Conservation (phyloP, 2,329 filamentous ascomycete species). For the Akanthomyces lecanii region DNA sequence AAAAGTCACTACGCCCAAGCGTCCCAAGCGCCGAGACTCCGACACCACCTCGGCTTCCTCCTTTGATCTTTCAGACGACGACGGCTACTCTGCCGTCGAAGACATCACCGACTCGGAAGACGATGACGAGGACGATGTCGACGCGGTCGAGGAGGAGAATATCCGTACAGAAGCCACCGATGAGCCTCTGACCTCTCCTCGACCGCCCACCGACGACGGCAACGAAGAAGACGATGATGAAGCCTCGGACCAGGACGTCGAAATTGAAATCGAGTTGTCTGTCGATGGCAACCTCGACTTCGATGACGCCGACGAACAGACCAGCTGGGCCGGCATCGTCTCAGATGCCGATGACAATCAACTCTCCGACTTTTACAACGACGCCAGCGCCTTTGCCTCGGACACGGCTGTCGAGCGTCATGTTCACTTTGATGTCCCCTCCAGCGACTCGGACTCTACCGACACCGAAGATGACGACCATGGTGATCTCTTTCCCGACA, state of each 20-base stretch:
- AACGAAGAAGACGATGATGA: slow-evolving; percentile 36
- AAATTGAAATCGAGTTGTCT: not conserved
- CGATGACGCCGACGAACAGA: slow-evolving; percentile 41
- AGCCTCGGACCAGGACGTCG: slow-evolving; percentile 20
- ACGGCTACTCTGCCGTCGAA: slow-evolving; percentile 71
- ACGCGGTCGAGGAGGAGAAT: slow-evolving; percentile 72
- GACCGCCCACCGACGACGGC: slow-evolving; percentile 40
- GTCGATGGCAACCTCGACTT: slow-evolving; percentile 33
- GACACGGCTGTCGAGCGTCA: slow-evolving; percentile 50
- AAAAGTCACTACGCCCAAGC: slow-evolving; percentile 44
- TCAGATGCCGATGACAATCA: slow-evolving; percentile 43
- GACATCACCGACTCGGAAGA: slow-evolving; percentile 73
- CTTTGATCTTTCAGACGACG: slow-evolving; percentile 60
- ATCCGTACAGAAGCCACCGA: slow-evolving; percentile 52
- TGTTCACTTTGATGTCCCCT: slow-evolving; percentile 69
- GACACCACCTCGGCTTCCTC: slow-evolving; percentile 51
- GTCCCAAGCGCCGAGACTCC: slow-evolving; percentile 45
- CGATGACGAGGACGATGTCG: slow-evolving; percentile 73
- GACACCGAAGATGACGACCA: slow-evolving; percentile 59
- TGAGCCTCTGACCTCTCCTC: slow-evolving; percentile 44
- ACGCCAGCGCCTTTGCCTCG: slow-evolving; percentile 39
- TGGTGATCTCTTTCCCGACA: slow-evolving; percentile 67
- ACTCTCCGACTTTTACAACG: slow-evolving; percentile 39
- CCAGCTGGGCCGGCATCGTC: slow-evolving; percentile 54
- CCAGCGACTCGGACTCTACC: slow-evolving; percentile 63